phyloP scores from a whole-genome alignment of 257 asterid species.

The Solanum chilense region DNA sequence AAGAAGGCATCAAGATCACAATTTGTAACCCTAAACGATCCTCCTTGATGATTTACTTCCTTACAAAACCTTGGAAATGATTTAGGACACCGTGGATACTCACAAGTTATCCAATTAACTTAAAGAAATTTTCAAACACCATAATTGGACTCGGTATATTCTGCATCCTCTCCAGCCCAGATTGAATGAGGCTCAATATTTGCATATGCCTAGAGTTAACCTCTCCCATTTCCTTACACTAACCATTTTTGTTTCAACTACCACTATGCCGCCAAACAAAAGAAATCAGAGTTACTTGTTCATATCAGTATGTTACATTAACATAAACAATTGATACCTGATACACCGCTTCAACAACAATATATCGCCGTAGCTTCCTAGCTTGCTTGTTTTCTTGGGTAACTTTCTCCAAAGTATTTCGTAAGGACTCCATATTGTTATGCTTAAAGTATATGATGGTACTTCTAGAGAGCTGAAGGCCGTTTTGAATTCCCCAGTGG shows the following conservation, averaged over 20 bases:
- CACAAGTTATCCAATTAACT: neutral
- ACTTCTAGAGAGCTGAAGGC: constrained; percentile 94
- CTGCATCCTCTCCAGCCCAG: neutral
- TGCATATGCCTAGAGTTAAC: neutral
- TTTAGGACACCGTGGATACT: neutral
- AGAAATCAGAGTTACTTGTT: neutral
- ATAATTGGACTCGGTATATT: neutral
- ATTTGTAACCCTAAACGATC: neutral
- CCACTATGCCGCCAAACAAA: neutral
- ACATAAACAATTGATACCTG: constrained; percentile 46
- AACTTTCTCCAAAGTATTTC: constrained; percentile 47
- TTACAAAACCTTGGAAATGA: neutral
- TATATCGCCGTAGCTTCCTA: constrained; percentile 86
- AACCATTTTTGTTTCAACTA: neutral
- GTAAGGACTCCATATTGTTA: constrained; percentile 70
- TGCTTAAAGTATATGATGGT: constrained; percentile 81
- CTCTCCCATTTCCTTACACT: neutral
- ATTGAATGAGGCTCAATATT: neutral
- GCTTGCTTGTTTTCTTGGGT: constrained; percentile 72
- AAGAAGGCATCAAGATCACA: neutral
- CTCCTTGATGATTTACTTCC: neutral
- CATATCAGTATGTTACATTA: neutral
- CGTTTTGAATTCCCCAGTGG: constrained; percentile 96
- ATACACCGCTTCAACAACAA: constrained; percentile 85
- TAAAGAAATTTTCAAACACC: neutral